Percentiles rank a stretch among this genome's conserved stretches.
These are phyloP conservation scores for Suillus tomentosus DNA, from an alignment of 768 basidiomycete species.

Conservation along the genomic window DNA sequence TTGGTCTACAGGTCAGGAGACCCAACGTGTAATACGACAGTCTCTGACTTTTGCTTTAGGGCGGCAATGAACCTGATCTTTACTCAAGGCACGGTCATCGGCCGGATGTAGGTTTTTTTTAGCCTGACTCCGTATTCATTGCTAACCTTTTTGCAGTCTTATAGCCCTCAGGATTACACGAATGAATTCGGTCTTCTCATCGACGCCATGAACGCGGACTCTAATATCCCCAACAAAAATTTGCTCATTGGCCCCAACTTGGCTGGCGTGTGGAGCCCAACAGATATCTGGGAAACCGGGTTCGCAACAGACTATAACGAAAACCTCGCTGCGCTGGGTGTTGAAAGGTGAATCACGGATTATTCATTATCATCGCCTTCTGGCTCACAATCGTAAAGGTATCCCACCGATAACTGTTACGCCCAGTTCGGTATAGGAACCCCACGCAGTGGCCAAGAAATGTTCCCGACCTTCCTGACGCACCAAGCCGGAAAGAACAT, in stretches of 20 bases:
- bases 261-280: slow-evolving; percentile 55
- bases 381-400: slow-evolving; percentile 39
- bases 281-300: slow-evolving; percentile 54
- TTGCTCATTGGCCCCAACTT: slow-evolving; percentile 67
- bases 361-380: neutral
- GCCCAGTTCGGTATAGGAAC: slow-evolving; percentile 47
- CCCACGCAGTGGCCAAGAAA: slow-evolving; percentile 42
- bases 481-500: slow-evolving; percentile 55
- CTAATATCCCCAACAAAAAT: slow-evolving; percentile 40
- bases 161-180: slow-evolving; percentile 44
- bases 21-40: neutral
- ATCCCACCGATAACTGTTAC: slow-evolving; percentile 64
- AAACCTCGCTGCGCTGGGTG: slow-evolving; percentile 46
- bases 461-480: slow-evolving; percentile 50
- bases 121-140: no score
- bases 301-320: slow-evolving; percentile 47
- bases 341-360: slow-evolving; percentile 49
- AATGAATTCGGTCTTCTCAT: slow-evolving; percentile 53
- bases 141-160: slow-evolving; percentile 23
- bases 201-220: slow-evolving; percentile 42
- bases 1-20: slow-evolving; percentile 47
- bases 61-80: slow-evolving; percentile 81
- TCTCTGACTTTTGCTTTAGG: slow-evolving; percentile 36
- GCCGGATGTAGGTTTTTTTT: slow-evolving; percentile 13
- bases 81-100: slow-evolving; percentile 50